Percentiles rank a stretch among this genome's conserved stretches.
Conservation (phyloP, 2,329 filamentous ascomycete genomes). For the Blastomyces gilchristii region DNA sequence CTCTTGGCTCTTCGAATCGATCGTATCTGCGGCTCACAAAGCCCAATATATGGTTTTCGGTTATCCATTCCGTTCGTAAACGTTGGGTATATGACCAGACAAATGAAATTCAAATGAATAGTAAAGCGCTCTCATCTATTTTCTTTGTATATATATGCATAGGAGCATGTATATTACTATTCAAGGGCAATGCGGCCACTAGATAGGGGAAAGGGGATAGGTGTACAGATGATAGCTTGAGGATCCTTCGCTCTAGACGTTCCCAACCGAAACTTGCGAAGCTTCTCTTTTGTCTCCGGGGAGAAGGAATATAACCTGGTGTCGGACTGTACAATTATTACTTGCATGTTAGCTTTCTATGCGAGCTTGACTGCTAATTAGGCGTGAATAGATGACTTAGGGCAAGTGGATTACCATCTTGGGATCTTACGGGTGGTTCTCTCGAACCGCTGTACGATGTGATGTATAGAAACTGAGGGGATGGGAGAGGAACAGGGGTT, state of each 20-base stretch:
- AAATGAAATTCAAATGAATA: background rate
- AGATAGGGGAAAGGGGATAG: slow-evolving; percentile 26
- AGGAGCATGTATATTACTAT: background rate
- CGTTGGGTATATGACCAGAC: background rate
- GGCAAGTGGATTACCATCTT: background rate
- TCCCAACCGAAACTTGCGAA: slow-evolving; percentile 87
- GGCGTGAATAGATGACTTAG: background rate
- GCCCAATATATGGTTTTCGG: slow-evolving; percentile 16
- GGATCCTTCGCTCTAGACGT: slow-evolving; percentile 79
- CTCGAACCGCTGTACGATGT: background rate
- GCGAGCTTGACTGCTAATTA: background rate
- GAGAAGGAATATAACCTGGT: slow-evolving; percentile 88
- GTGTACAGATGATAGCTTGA: slow-evolving; percentile 84
- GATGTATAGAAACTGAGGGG: background rate
- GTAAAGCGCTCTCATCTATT: background rate
- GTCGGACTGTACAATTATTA: slow-evolving; percentile 53
- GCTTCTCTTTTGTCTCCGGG: slow-evolving; percentile 72
- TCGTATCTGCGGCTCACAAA: slow-evolving; percentile 53
- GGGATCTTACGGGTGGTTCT: background rate
- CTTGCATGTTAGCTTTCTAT: background rate
- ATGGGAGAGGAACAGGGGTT: background rate
- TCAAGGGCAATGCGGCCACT: background rate
- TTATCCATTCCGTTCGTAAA: background rate
- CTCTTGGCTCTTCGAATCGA: slow-evolving; percentile 82
- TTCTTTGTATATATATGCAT: background rate